Percentiles rank a stretch among this genome's conserved stretches.
Conservation (phyloP, 306 rosid genomes). For the Hippophae gyantsensis region DNA sequence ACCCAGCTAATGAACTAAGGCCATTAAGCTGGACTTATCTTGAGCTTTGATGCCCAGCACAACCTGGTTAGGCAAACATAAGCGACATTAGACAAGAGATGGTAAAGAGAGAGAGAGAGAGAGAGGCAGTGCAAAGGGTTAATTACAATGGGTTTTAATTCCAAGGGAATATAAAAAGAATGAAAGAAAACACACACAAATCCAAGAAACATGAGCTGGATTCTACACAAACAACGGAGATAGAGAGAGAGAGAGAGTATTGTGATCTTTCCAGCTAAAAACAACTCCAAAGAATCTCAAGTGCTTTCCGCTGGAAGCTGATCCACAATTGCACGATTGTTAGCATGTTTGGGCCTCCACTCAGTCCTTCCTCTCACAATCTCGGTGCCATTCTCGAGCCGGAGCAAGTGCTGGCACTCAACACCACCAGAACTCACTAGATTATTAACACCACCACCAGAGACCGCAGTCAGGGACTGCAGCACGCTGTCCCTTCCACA, state of each 20-base stretch:
- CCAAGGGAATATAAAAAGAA: conserved; percentile 12
- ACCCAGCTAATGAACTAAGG: too few relatives aligned
- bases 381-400: conserved; percentile 75
- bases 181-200: conserved; percentile 23
- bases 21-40: too few relatives aligned
- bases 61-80: background rate
- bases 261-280: conserved; percentile 24
- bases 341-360: conserved; percentile 73
- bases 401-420: conserved; percentile 93
- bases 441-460: conserved; percentile 41
- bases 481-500: conserved; percentile 95
- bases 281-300: conserved; percentile 18
- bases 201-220: conserved; percentile 49
- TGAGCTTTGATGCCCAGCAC: too few relatives aligned
- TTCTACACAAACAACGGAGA: conserved; percentile 28
- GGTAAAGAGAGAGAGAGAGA: background rate
- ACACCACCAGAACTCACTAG: conserved; percentile 42
- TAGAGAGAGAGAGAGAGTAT: conserved; percentile 15
- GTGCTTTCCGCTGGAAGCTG: conserved; percentile 51
- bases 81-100: background rate
- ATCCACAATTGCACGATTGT: conserved; percentile 35
- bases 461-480: conserved; percentile 64
- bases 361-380: conserved; percentile 84
- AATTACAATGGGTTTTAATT: conserved; percentile 53
- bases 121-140: conserved; percentile 24